These are phyloP conservation scores for Melastoma candidum DNA, from an alignment of 441 rosid species.

Conservation along the genomic window DNA sequence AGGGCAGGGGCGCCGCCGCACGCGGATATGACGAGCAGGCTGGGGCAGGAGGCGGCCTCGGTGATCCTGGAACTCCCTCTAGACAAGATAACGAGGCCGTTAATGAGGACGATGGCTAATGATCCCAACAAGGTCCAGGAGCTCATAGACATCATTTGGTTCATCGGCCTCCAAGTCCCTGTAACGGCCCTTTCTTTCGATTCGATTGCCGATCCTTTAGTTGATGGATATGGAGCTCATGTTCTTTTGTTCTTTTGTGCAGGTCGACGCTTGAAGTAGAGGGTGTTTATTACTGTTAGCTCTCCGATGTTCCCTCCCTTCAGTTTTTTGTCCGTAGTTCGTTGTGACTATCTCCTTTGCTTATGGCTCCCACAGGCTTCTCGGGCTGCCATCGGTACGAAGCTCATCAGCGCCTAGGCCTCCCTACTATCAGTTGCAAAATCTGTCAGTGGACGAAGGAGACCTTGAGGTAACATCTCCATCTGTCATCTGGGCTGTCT, in stretches of 20 bases:
- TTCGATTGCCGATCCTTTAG: background rate
- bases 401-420: conserved; percentile 77
- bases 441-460: conserved; percentile 78
- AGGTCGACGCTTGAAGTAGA: conserved; percentile 97
- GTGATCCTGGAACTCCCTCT: conserved; percentile 54
- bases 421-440: conserved; percentile 80
- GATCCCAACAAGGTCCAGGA: conserved; percentile 74
- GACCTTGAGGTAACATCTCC: conserved; percentile 46
- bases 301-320: background rate
- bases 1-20: conserved; percentile 19
- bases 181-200: conserved; percentile 23
- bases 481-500: background rate
- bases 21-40: conserved; percentile 12
- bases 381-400: conserved; percentile 90
- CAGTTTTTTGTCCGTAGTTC: too few species aligned
- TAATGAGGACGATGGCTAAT: conserved; percentile 74
- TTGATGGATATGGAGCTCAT: too few species aligned
- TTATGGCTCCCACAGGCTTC: conserved; percentile 36
- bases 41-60: conserved; percentile 36
- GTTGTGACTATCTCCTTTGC: background rate
- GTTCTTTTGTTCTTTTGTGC: conserved; percentile 13
- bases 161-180: conserved; percentile 94
- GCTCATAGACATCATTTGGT: conserved; percentile 71
- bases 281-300: conserved; percentile 70
- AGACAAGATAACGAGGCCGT: conserved; percentile 62